phyloP scores from a whole-genome alignment of 208 protist genomes.

The Acanthamoeba royreba region DNA sequence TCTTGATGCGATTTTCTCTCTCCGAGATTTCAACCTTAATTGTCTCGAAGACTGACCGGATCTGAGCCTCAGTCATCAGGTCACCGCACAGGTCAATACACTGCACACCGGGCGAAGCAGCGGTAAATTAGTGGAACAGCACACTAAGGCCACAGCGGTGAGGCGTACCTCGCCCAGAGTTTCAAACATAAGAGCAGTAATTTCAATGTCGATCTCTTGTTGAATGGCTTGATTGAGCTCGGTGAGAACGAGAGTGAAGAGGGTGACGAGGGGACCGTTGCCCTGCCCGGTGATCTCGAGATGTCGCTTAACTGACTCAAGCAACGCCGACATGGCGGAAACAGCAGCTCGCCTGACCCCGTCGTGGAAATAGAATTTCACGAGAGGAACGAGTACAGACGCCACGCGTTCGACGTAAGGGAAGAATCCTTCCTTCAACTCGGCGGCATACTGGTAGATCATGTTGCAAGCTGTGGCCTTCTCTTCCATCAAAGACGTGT shows the following conservation, averaged over 20 bases:
- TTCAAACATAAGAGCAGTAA: conserved; percentile 31
- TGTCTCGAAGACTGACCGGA: background rate
- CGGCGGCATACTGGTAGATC: conserved; percentile 69
- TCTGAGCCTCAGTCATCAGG: conserved; percentile 35
- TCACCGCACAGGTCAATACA: background rate
- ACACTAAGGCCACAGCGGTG: background rate
- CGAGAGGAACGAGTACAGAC: conserved; percentile 64
- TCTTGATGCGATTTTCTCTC: background rate
- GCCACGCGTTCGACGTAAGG: conserved; percentile 70
- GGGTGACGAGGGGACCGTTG: background rate
- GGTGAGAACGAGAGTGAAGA: conserved; percentile 33
- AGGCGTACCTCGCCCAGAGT: background rate
- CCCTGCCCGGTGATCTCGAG: background rate
- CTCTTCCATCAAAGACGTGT: conserved; percentile 81
- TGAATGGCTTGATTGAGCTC: conserved; percentile 52
- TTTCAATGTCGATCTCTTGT: conserved; percentile 58
- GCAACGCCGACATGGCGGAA: conserved; percentile 23
- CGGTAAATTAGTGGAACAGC: background rate
- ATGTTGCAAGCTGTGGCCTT: conserved; percentile 79
- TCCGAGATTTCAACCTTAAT: background rate
- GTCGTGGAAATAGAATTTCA: conserved; percentile 82
- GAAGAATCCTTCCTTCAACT: conserved; percentile 72
- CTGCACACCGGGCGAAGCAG: background rate
- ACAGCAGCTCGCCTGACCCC: conserved; percentile 10
- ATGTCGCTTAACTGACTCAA: background rate